Conservation (phyloP, 768 basidiomycete species). For the Collybia nuda region DNA sequence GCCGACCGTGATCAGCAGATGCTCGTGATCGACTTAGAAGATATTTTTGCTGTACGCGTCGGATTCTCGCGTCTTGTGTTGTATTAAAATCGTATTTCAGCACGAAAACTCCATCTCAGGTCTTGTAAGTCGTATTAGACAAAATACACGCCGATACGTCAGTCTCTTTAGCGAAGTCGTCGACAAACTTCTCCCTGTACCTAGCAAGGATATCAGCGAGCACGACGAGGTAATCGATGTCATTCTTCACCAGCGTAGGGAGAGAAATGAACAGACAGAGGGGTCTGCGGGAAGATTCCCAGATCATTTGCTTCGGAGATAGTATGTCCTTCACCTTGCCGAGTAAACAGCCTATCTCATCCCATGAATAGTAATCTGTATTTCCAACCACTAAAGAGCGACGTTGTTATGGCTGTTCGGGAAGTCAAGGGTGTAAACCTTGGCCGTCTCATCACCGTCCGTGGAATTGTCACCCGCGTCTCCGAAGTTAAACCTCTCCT, state of each 20-base stretch:
- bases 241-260: conserved; percentile 89
- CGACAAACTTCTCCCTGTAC: conserved; percentile 85
- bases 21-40: conserved; percentile 86
- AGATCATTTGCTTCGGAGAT: conserved; percentile 87
- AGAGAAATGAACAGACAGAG: conserved; percentile 82
- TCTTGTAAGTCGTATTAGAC: conserved; percentile 75
- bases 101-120: conserved; percentile 70
- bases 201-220: conserved; percentile 87
- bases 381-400: conserved; percentile 82
- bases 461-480: conserved; percentile 97
- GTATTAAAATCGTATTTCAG: conserved; percentile 33
- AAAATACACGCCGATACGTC: conserved; percentile 89
- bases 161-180: conserved; percentile 87
- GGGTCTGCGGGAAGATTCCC: conserved; percentile 81
- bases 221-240: conserved; percentile 96
- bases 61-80: conserved; percentile 1
- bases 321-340: conserved; percentile 59
- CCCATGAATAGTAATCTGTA: conserved; percentile 75
- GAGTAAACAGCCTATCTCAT: conserved; percentile 12
- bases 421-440: conserved; percentile 84
- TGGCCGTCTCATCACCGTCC: conserved; percentile 93
- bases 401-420: conserved; percentile 83
- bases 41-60: conserved; percentile 66
- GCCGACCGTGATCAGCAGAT: conserved; percentile 93
- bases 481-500: conserved; percentile 98